Base-by-base conservation (phyloP, 2,329 filamentous ascomycete species). In the Cladosporium halotolerans region DNA sequence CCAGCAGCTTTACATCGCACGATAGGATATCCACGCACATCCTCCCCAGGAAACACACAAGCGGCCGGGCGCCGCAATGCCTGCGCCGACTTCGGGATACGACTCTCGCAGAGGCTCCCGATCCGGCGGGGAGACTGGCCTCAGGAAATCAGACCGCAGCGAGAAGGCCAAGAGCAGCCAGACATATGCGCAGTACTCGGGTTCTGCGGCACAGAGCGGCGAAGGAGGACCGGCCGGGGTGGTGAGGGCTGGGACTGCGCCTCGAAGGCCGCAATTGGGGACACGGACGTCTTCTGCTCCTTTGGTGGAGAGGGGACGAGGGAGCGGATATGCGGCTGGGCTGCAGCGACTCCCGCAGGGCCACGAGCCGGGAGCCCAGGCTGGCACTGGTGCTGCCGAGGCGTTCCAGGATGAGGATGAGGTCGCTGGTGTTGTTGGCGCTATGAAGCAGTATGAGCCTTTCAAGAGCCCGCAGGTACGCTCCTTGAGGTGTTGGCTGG, bases 381-480 rank as follows among this genome's bases (percentile, higher is more conserved):
- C 47, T 49, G 49, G 45, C 40, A 40, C 41, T 46, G 44, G 53
- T 36, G 53, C 42, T 33, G 36, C 31, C 10, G 38, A 53, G 36
- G 56, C 53, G 14, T 62, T 55, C 11, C 56, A 63, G 43, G 63
- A 67, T 51, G 64, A 67, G 47, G 65, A 67, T 49, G 63, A 67
- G 56, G 57, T 60, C 13, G 60, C 63, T 57, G 59, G 62, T 56
- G 63, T 62, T 4, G 62, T 63, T n/a, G 64, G 64, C 33, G 58
- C 62, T 19, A 45, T 61, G 42, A 59, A 59, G 47, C 54, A 56
- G 43, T 65, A 63, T 48, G 56, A 62, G 33, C 60, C 61, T 9
- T 65, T 66, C 45, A 60, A 58, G 33, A 61, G 53, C 41, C 58
- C 63, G 48, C 60, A 66, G 64, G 63, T 64, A 63, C 51, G 62